phyloP scores from a whole-genome alignment of 2,329 filamentous ascomycete genomes.

The Arthrobotrys sinensis region DNA sequence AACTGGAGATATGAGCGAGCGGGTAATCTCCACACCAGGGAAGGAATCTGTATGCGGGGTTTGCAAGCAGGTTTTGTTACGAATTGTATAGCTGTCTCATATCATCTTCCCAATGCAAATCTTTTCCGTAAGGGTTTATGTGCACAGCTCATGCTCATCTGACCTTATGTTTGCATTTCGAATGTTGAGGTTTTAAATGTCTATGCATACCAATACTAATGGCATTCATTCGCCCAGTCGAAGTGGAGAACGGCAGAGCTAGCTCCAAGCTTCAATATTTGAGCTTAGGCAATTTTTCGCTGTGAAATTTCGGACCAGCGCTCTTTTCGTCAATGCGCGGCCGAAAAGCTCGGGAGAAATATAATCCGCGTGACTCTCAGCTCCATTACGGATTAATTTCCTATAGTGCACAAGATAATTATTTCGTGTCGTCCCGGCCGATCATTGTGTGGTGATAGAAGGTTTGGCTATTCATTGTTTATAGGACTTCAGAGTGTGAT shows the following conservation, averaged over 20 bases:
- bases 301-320: background rate
- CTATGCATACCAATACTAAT: slow-evolving; percentile 13
- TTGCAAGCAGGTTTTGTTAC: background rate
- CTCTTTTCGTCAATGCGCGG: slow-evolving; percentile 14
- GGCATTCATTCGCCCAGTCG: too few species aligned
- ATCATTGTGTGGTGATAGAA: too few species aligned
- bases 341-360: slow-evolving; percentile 35
- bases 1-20: background rate
- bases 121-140: background rate
- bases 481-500: too few species aligned
- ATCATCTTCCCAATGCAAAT: background rate
- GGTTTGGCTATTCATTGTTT: too few species aligned
- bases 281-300: background rate
- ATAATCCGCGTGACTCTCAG: slow-evolving; percentile 37
- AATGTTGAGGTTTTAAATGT: background rate
- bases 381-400: background rate
- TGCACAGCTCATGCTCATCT: slow-evolving; percentile 13
- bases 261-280: background rate
- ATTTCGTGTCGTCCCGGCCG: too few species aligned
- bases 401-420: background rate
- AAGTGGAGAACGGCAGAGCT: slow-evolving; percentile 27
- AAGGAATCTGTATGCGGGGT: slow-evolving; percentile 18
- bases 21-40: slow-evolving; percentile 14
- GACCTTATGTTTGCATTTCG: background rate
- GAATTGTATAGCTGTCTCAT: background rate